phyloP scores from a whole-genome alignment of 768 basidiomycete genomes.

The Glaciozyma martinii region DNA sequence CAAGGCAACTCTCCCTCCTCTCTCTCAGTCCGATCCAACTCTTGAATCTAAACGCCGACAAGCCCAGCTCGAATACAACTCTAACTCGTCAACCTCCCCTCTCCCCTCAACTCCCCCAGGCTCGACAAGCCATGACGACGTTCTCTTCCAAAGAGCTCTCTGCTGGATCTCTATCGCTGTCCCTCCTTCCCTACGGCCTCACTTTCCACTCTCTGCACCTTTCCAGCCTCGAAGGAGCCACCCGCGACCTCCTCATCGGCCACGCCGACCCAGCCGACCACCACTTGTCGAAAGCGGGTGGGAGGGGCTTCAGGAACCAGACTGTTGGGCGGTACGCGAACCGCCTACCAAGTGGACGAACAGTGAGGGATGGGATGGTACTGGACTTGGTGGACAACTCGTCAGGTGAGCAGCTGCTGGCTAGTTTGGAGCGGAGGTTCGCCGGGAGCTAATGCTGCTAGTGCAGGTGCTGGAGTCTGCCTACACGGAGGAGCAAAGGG shows the following conservation, averaged over 20 bases:
- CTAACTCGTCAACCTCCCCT: no score
- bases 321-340: conserved; percentile 24
- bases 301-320: conserved; percentile 13
- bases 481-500: conserved; percentile 26
- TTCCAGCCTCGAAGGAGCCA: background rate
- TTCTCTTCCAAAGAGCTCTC: background rate
- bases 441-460: background rate
- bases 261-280: conserved; percentile 6
- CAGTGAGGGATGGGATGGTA: background rate
- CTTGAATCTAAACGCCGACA: no score
- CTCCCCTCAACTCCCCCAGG: no score
- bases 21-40: no score
- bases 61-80: no score
- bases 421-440: background rate
- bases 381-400: background rate
- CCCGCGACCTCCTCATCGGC: conserved; percentile 16
- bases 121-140: no score
- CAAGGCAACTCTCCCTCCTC: no score
- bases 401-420: background rate
- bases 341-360: conserved; percentile 15
- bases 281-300: background rate
- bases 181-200: conserved; percentile 13
- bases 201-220: conserved; percentile 14
- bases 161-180: conserved; percentile 21
- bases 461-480: conserved; percentile 8